Evolutionary conservation across 805 yeast genomes (phyloP).

Genomic region (Monosporozyma siamensis): DNA sequence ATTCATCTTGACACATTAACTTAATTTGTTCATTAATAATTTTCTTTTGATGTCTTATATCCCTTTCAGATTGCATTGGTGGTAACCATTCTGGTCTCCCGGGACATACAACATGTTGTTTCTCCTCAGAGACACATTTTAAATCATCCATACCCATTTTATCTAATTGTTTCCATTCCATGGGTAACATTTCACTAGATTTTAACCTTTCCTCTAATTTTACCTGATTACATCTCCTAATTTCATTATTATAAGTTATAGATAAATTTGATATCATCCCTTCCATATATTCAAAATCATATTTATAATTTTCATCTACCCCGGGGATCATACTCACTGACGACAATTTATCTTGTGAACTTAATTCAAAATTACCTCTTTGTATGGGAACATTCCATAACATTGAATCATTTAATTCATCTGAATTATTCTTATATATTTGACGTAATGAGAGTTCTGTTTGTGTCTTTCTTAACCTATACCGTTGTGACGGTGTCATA

Average conservation of each 20-base stretch:
- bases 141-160: constrained; percentile 45
- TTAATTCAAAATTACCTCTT: too few species aligned
- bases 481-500: constrained; percentile 35
- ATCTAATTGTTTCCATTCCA: constrained; percentile 28
- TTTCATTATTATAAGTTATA: constrained; percentile 32
- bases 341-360: too few species aligned
- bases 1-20: background rate
- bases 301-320: too few species aligned
- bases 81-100: constrained; percentile 66
- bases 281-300: constrained; percentile 22
- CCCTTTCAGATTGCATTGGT: constrained; percentile 46
- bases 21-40: background rate
- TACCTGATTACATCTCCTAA: constrained; percentile 26
- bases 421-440: constrained; percentile 26
- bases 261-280: constrained; percentile 31
- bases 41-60: constrained; percentile 43
- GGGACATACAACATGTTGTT: constrained; percentile 41
- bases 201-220: constrained; percentile 29
- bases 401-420: too few species aligned
- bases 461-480: constrained; percentile 30
- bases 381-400: too few species aligned
- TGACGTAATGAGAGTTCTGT: constrained; percentile 25
- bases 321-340: too few species aligned
- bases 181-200: constrained; percentile 30
- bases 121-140: constrained; percentile 49